Evolutionary conservation across 2,329 filamentous ascomycete genomes (phyloP), one percentile per base, ranked within the genome.

Genomic region (Magnaporthiopsis rhizophila): DNA sequence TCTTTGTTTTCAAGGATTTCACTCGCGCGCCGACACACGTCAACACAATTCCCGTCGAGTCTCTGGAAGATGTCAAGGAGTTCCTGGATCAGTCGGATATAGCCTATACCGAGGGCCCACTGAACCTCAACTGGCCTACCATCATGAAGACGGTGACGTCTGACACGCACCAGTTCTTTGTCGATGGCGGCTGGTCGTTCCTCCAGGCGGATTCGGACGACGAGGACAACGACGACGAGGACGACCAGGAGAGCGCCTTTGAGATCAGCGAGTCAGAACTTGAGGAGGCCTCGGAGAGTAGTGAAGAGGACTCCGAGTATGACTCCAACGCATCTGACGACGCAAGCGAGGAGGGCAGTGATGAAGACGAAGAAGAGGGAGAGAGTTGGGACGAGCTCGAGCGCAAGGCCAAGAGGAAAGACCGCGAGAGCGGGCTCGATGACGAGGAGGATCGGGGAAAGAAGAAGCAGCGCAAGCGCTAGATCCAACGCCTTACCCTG

Each of bases 81-180:
- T 99, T 95, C 88, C 85, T 99, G 12, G 94, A 99, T 76, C 93
- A 89, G 1, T 93, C 95, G 61, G 94, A 99, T 73, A 96, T 99
- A 72, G 89, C 95, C 24, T 98, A 89, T 80, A 90, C 87, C 15
- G 96, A 99, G 77, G 95, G 95, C 65, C 95, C 94, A 1, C 86
- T 99, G 69, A 99, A 99, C 79, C 83, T 99, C 65, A 98, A 98
- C 82, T 99, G 95, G 95, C 90, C 91, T 13, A 97, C 93, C 21
- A 99, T 99, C 74, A 99, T 99, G 92, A 99, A 99, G 83, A 99
- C 95, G 0, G 93, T 99, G 32, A 94, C 90, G 26, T 88, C 90
- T 50, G 93, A 99, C 74, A 91, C 95, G 2, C 94, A 99, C 74
- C 86, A 89, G 70, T 99, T 99, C 86, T 99, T 97, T 76, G 86